Evolutionary conservation across 108 stramenopile species (phyloP), one percentile per base, ranked within the genome.

Genomic region (Fistulifera solaris): DNA sequence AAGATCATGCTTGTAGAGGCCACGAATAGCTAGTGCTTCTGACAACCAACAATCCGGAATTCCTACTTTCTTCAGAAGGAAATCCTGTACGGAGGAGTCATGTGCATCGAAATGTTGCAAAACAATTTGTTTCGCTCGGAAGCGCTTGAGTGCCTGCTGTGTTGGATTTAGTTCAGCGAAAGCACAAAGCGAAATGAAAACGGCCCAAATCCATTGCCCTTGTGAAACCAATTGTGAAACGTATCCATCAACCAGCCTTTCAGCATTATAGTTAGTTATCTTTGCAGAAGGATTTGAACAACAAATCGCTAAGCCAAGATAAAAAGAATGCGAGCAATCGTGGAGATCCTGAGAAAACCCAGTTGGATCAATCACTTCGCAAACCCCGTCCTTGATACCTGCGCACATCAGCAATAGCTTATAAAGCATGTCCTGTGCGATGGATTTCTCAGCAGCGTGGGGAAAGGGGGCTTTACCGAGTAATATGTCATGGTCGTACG

Each of bases 131-230:
- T 78, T 81, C 10, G 85, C 82, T 5, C 54, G 63, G 7, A 60
- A 17, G 44, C 19, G 19, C 21, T 21, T 45, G 19, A 45, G 4
- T 21, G 6, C 21, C 44, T 45, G 16, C 11, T 19, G 19, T 11
- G 16, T 11, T 17, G 44, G 44, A 11, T 4, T 45, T 12, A 18
- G 38, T 13, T 40, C 65, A 39, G 44, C 61, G 65, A 17, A 26
- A 11, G 28, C 31, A 31, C 5, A 28, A 19, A 91, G 58, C 22
- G 50, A 67, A 26, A 72, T 76, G 46, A 87, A 85, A 2, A 85
- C 85, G 27, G 83, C 89, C 85, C 85, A 87, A 54, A 82, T 76
- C 89, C 89, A 91, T 0, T 56, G 56, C 7, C 81, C 78, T 17
- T 42, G 53, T 13, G 48, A 41, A 25, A 80, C 48, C 18, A 91